Base-by-base conservation (phyloP, 768 basidiomycete species). In the Galerina marginata region DNA sequence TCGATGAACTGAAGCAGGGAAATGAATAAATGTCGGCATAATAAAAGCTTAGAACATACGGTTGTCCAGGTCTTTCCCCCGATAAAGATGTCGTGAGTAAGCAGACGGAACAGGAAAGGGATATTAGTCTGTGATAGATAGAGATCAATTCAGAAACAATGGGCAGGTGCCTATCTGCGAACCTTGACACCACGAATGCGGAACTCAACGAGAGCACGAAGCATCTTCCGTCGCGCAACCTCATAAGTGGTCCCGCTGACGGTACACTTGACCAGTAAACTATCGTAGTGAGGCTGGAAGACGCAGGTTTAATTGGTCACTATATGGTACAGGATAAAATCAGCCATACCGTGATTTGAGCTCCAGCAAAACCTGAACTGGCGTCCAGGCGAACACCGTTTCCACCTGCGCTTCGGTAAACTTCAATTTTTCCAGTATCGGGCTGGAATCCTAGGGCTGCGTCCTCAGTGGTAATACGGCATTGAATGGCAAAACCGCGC, bases 31-130 rank as follows among this genome's bases (percentile, higher is more conserved):
- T 49, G 36, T 50, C 23, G 7, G n/a, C 20, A 15, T 26, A 29
- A 51, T 44, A 1, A 23, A 29, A 10, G 45, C 7, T 33, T 7
- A 33, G 23, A 9, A 64, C 66, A 43, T 61, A 69, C 67, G 61
- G 97, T 99, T 2, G 97, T 99, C 97, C 97, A 99, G 9, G 97
- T 97, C 81, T 95, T 93, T 60, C 96, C 96, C 39, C 86, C 90
- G 65, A 98, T 92, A 79, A 97, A 99, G 67, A 95, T 86, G 68
- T 96, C 95, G 76, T 99, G 93, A 4, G 97, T 99, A 65, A 99
- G 83, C 26, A 99, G 86, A 61, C 96, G 92, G 87, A 99, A 98
- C 67, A 99, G 79, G 92, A 99, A 99, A 12, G 97, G 97, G 66
- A 99, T 99, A 76, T 99, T 99, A 67, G 97, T 99, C 94, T 96